Conservation (phyloP, 108 stramenopile species). For the Bacterosira constricta region DNA sequence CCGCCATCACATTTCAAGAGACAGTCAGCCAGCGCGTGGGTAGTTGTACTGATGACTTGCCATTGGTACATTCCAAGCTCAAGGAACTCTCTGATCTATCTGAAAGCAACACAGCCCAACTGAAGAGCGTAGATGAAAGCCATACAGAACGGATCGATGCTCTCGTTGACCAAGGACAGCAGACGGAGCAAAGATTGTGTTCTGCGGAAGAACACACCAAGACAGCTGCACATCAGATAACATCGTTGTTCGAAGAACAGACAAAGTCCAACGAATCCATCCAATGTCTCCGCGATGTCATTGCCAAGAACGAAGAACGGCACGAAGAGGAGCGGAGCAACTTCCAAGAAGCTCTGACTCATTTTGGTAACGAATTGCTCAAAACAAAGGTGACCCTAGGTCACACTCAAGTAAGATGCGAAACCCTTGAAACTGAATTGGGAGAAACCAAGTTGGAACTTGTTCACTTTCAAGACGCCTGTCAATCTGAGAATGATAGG, state of each 20-base stretch:
- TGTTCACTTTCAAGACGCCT: conserved; percentile 21
- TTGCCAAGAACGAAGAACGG: conserved; percentile 26
- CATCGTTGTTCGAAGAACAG: conserved; percentile 21
- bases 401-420: conserved; percentile 44
- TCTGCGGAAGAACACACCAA: conserved; percentile 9
- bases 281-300: conserved; percentile 8
- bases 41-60: conserved; percentile 17
- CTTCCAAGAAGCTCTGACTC: conserved; percentile 23
- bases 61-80: conserved; percentile 10
- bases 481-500: conserved; percentile 36
- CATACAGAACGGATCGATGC: conserved; percentile 21
- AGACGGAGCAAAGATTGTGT: conserved; percentile 28
- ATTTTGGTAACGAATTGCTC: conserved; percentile 45
- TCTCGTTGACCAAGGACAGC: conserved; percentile 12
- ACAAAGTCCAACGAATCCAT: conserved; percentile 30
- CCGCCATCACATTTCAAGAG: conserved; percentile 8
- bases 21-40: conserved; percentile 23
- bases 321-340: conserved; percentile 22
- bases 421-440: conserved; percentile 34
- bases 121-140: conserved; percentile 26
- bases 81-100: conserved; percentile 28
- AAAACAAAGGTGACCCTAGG: conserved; percentile 38
- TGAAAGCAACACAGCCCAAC: conserved; percentile 2
- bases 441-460: conserved; percentile 32
- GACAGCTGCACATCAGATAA: conserved; percentile 10